These are phyloP conservation scores for Colletotrichum sp. DNA, from an alignment of 2,329 filamentous ascomycete genomes.

Conservation along the genomic window DNA sequence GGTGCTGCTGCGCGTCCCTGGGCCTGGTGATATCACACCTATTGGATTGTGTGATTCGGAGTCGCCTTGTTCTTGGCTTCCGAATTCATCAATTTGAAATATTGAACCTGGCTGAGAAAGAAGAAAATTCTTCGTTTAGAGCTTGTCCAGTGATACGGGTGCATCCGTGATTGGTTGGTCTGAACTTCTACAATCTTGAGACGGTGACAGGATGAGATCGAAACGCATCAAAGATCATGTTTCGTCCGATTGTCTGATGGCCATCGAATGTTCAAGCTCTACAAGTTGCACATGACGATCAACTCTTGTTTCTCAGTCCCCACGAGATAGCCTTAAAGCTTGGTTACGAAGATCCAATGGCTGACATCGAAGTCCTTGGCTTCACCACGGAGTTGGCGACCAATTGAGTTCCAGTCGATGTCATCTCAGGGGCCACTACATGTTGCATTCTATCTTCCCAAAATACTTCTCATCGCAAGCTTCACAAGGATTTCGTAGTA, in stretches of 20 bases:
- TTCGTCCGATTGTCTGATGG: background rate
- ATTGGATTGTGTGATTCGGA: background rate
- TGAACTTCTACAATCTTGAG: background rate
- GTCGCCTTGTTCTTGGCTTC: background rate
- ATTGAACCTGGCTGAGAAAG: background rate
- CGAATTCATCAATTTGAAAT: background rate
- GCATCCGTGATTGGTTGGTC: background rate
- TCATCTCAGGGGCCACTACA: background rate
- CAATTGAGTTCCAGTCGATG: background rate
- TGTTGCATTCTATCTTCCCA: background rate
- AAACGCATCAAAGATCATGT: background rate
- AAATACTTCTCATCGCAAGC: background rate
- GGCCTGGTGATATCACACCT: background rate
- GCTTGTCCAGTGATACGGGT: background rate
- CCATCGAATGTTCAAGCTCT: background rate
- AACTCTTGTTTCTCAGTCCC: background rate
- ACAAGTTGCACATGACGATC: background rate
- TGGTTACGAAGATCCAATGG: background rate
- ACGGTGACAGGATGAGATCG: background rate
- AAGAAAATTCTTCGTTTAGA: background rate
- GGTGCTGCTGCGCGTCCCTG: background rate
- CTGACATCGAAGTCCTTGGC: background rate
- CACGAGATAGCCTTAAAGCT: background rate
- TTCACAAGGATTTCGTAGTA: background rate
- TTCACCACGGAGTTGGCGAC: background rate